Evolutionary conservation across 176 grass and related monocot genomes (phyloP).

Genomic region (Bromus sterilis): DNA sequence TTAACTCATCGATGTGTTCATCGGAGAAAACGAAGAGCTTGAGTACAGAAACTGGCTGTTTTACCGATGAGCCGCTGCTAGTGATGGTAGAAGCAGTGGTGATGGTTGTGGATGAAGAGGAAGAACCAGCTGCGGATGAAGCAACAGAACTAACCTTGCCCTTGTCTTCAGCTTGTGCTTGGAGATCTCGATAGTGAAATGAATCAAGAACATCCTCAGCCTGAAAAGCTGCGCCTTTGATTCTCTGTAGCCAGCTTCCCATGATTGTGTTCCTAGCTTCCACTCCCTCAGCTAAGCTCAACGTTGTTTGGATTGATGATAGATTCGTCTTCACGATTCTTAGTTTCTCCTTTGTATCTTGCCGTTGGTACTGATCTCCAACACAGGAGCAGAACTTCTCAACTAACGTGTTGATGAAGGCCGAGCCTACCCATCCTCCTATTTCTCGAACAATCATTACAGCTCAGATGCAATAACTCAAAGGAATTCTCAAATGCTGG

Average conservation of each 20-base stretch:
- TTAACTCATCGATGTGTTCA: background rate
- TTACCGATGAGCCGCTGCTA: background rate
- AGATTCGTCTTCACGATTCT: conserved; percentile 2
- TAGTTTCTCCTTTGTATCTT: conserved; percentile 30
- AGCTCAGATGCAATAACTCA: background rate
- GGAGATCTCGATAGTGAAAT: conserved; percentile 20
- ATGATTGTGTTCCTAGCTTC: background rate
- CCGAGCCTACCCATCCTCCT: conserved; percentile 19
- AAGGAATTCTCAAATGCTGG: background rate
- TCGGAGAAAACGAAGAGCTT: background rate
- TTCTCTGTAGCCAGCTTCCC: background rate
- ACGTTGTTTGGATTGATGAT: background rate
- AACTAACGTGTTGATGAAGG: conserved; percentile 11
- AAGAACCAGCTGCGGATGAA: background rate
- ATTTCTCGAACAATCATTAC: background rate
- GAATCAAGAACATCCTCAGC: conserved; percentile 25
- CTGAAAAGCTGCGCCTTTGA: conserved; percentile 28
- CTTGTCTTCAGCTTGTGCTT: conserved; percentile 10
- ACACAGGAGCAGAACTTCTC: conserved; percentile 14
- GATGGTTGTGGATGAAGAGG: background rate
- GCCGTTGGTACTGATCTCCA: conserved; percentile 21
- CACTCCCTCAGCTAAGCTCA: background rate
- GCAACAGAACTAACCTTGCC: background rate
- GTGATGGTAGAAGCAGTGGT: background rate
- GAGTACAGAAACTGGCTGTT: background rate